Base-by-base conservation (phyloP, 2,329 filamentous ascomycete genomes). In the Claviceps paspali region DNA sequence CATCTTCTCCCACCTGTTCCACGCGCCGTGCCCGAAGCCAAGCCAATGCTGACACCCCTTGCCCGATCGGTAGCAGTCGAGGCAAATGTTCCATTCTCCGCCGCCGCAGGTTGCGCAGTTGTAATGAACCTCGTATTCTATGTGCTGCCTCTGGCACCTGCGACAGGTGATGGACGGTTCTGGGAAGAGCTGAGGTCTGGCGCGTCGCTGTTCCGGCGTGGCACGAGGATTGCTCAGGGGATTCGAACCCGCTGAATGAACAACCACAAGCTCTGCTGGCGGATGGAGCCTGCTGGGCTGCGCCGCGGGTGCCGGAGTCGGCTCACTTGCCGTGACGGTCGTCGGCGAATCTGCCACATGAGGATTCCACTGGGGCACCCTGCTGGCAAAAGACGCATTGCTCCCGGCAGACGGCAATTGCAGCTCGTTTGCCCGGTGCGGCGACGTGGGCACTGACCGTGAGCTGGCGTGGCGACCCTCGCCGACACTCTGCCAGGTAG, bases 101-200 rank as follows among this genome's bases (percentile, higher is more conserved):
- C 67, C 61, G 12, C 71, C 65, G 55, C 88, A 95, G 35, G 66
- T 64, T 2, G 61, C 56, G 56, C 88, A 96, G 52, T 82, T 82
- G 58, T 88, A 93, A 55, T 95, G 84, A 2, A 94, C 61, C 7
- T 84, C 76, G 47, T 93, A 85, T 52, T 94, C 80, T 27, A 95
- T 87, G 42, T 86, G 72, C 5, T 64, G 50, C 44, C 70, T 79
- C 15, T 65, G 61, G 53, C 88, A 96, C 8, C 73, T 65, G 27
- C 76, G 70, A 53, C 88, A 95, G 7, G 65, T 67, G 35, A 93
- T 73, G 1, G 73, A 75, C 1, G 86, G 84, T 50, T 92, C 84
- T 1, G 63, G 55, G 44, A 72, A 83, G 2, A 73, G 59, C 47
- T 72, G 61, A 43, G 67, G 56, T 51, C 63, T 52, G 47, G 55